Percentiles rank a stretch among this genome's conserved stretches.
phyloP scores from a whole-genome alignment of 305 asterid genomes.

The Fraxinus floribunda region DNA sequence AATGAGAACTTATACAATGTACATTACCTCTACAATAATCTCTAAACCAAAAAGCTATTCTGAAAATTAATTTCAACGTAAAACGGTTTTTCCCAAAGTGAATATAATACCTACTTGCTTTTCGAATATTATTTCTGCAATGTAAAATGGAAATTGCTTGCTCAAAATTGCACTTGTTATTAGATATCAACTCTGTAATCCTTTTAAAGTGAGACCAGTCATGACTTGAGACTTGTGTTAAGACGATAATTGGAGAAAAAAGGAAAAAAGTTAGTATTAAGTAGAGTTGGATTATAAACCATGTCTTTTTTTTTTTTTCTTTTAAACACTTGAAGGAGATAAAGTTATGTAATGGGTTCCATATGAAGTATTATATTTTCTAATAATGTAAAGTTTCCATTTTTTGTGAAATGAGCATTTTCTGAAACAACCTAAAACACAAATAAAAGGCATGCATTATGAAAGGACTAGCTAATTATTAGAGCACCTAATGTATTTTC shows the following conservation, averaged over 20 bases:
- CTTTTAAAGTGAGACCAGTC: background rate
- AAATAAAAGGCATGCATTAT: background rate
- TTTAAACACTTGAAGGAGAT: background rate
- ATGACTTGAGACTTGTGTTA: background rate
- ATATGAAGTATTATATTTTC: background rate
- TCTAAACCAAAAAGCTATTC: background rate
- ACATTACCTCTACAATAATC: background rate
- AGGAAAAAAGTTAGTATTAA: background rate
- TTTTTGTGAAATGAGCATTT: background rate
- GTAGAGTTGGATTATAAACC: background rate
- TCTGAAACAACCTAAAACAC: background rate
- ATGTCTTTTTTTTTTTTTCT: background rate
- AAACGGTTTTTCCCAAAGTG: background rate
- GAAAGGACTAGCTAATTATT: background rate
- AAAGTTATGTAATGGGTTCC: background rate
- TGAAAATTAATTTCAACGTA: background rate
- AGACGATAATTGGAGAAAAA: background rate
- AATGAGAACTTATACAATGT: background rate
- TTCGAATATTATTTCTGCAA: background rate
- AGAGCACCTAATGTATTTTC: background rate
- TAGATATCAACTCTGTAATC: background rate
- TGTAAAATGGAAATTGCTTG: background rate
- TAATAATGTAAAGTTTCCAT: background rate
- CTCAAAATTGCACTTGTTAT: background rate
- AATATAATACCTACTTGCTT: background rate